Conservation (phyloP, 148 eudicot species). For the Drosera capensis region DNA sequence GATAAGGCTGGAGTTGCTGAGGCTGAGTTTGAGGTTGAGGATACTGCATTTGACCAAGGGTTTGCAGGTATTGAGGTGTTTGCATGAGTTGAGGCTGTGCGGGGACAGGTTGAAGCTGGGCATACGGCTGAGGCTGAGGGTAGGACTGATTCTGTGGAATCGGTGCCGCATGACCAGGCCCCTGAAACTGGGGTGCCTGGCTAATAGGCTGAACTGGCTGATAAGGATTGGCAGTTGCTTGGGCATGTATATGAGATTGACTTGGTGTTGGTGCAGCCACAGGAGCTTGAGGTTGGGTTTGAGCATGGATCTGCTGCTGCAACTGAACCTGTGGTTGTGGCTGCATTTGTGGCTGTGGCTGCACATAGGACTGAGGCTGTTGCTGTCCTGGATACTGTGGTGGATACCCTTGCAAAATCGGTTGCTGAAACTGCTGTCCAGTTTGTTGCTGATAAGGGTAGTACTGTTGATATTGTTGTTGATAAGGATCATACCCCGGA, state of each 20-base stretch:
- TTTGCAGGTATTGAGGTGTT: constrained; percentile 25
- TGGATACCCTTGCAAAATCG: constrained; percentile 22
- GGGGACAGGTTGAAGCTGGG: constrained; percentile 20
- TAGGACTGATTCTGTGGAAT: constrained; percentile 24
- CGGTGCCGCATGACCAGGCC: constrained; percentile 16
- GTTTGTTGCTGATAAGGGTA: constrained; percentile 60
- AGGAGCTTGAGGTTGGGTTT: constrained; percentile 22
- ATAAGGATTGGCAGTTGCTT: constrained; percentile 15
- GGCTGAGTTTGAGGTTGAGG: constrained; percentile 18
- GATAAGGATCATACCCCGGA: constrained; percentile 47
- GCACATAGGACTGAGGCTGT: constrained; percentile 30
- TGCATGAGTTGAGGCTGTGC: constrained; percentile 23
- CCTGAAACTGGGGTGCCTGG: constrained; percentile 25
- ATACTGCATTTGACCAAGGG: constrained; percentile 25
- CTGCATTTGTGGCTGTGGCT: constrained; percentile 19
- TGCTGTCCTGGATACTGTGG: constrained; percentile 17
- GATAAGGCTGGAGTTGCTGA: constrained; percentile 22
- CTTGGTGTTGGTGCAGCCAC: constrained; percentile 15
- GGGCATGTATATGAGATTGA: constrained; percentile 13
- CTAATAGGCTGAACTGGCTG: constrained; percentile 14
- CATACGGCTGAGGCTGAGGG: constrained; percentile 21
- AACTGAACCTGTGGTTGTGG: constrained; percentile 17
- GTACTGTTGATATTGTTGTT: constrained; percentile 53
- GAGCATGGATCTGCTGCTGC: constrained; percentile 22
- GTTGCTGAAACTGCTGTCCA: constrained; percentile 42